Conservation (phyloP, 169 alveolate genomes). For the Plasmodium gallinaceum region DNA sequence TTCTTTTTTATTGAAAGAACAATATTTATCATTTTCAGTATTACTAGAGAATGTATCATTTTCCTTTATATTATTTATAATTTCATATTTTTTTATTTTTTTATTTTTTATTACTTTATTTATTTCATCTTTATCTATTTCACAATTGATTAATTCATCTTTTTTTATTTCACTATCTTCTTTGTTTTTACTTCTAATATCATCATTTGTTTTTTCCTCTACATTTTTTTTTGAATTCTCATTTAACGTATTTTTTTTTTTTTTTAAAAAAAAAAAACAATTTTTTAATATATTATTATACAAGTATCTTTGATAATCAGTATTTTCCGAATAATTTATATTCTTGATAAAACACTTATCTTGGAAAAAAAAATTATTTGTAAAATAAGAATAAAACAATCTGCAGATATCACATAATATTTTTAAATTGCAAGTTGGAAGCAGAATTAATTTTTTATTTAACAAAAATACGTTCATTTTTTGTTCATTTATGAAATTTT, state of each 20-base stretch:
- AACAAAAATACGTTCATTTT: background rate
- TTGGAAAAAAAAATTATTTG: background rate
- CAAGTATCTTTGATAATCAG: slow-evolving; percentile 16
- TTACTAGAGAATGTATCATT: background rate
- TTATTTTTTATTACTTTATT: background rate
- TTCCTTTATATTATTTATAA: background rate
- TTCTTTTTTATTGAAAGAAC: background rate
- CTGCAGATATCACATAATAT: slow-evolving; percentile 9
- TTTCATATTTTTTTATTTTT: background rate
- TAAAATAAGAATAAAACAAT: background rate
- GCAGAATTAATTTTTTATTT: background rate
- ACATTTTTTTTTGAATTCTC: background rate
- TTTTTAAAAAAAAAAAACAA: background rate
- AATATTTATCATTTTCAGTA: background rate
- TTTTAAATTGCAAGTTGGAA: background rate
- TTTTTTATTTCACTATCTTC: no score
- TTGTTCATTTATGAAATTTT: no score
- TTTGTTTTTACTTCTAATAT: no score
- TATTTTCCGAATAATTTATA: background rate
- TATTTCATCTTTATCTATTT: no score
- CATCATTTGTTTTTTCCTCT: no score
- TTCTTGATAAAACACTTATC: background rate
- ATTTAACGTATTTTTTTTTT: background rate
- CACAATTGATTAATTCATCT: no score
- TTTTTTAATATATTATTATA: background rate